Conservation (phyloP, 106 monocot genomes). For the Dendrobium nobile region DNA sequence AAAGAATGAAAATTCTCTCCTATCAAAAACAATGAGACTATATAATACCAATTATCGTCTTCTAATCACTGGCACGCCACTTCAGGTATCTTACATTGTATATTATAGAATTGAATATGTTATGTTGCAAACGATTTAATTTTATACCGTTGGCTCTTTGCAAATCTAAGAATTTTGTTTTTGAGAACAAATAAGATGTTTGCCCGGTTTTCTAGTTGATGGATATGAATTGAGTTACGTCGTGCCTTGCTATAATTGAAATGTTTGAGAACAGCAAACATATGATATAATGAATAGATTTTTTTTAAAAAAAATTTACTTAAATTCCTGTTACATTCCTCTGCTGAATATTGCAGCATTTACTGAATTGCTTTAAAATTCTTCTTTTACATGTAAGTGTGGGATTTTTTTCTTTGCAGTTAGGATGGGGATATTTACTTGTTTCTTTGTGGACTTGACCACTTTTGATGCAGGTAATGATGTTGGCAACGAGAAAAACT, state of each 20-base stretch:
- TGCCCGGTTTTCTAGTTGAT: not conserved
- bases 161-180: not conserved
- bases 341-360: not conserved
- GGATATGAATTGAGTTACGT: not conserved
- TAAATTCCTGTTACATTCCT: not conserved
- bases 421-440: not conserved
- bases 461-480: not conserved
- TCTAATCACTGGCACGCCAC: slow-evolving; percentile 71
- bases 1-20: slow-evolving; percentile 75
- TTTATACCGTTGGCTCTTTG: not conserved
- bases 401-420: not conserved
- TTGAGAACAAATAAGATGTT: not conserved
- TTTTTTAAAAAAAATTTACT: not conserved
- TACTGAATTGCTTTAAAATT: not conserved
- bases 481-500: not conserved
- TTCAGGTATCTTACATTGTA: slow-evolving; percentile 37
- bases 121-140: not conserved
- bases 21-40: slow-evolving; percentile 71
- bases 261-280: not conserved
- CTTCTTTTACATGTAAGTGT: not conserved
- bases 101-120: not conserved
- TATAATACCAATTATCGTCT: slow-evolving; percentile 66
- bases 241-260: not conserved
- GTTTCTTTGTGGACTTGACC: not conserved
- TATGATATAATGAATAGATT: not conserved